These are phyloP conservation scores for Pythium myriotylum DNA, from an alignment of 352 stramenopile species.

Conservation along the genomic window DNA sequence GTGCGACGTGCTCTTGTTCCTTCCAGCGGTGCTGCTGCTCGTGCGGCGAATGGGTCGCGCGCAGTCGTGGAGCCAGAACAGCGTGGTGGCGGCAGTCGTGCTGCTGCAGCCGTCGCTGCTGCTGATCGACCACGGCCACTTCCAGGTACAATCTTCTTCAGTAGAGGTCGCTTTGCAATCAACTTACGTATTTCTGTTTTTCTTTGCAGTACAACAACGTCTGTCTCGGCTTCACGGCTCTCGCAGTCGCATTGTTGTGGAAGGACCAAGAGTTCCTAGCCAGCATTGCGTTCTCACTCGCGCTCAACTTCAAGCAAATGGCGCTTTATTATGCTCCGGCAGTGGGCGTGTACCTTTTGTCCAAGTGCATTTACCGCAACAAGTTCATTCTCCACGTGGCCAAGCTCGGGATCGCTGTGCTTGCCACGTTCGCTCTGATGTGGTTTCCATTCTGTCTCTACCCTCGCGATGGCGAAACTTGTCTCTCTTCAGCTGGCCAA, in stretches of 20 bases:
- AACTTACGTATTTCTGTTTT: neutral
- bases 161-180: neutral
- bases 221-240: slow-evolving; percentile 91
- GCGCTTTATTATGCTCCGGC: slow-evolving; percentile 97
- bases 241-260: slow-evolving; percentile 72
- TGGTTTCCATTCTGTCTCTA: slow-evolving; percentile 91
- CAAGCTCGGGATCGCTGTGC: slow-evolving; percentile 87
- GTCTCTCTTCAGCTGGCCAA: slow-evolving; percentile 66
- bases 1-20: slow-evolving; percentile 92
- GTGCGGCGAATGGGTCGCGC: slow-evolving; percentile 48
- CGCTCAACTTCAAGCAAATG: slow-evolving; percentile 99
- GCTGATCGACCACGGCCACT: slow-evolving; percentile 99
- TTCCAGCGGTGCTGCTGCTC: slow-evolving; percentile 59
- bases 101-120: slow-evolving; percentile 90
- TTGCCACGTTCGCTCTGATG: slow-evolving; percentile 88
- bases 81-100: slow-evolving; percentile 52
- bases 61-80: slow-evolving; percentile 49
- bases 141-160: slow-evolving; percentile 79
- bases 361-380: slow-evolving; percentile 75
- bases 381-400: slow-evolving; percentile 54
- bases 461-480: slow-evolving; percentile 41
- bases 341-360: slow-evolving; percentile 93
- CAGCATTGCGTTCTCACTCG: slow-evolving; percentile 90
- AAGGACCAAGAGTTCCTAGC: slow-evolving; percentile 79
- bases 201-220: slow-evolving; percentile 95